Conservation (phyloP, 1,139 yeast species). For the Spathaspora sp. region DNA sequence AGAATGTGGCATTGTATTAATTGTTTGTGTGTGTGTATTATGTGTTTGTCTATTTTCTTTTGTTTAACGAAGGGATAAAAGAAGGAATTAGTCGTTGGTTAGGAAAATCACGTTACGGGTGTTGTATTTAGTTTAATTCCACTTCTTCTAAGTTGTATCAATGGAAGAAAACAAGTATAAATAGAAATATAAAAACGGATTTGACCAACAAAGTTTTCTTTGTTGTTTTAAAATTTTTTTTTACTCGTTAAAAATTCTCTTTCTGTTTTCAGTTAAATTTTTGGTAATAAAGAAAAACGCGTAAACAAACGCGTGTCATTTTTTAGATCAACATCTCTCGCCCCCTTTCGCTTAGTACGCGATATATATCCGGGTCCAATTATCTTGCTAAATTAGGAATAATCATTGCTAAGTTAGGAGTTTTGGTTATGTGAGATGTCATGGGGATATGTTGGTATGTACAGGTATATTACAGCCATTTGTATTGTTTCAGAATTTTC, state of each 20-base stretch:
- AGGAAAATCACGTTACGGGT: not conserved
- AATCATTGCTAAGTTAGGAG: not conserved
- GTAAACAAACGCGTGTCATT: conserved; percentile 3
- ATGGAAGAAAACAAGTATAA: not conserved
- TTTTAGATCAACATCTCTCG: not conserved
- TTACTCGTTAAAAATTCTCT: not conserved
- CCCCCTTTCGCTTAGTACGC: conserved; percentile 1
- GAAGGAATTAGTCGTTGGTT: not conserved
- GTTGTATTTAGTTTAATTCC: not conserved
- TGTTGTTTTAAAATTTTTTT: not conserved
- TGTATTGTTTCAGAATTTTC: too few species aligned
- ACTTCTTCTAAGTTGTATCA: not conserved
- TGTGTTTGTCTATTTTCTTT: too few species aligned
- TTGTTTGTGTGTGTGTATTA: not conserved
- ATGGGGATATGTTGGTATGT: not conserved
- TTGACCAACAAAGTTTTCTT: not conserved
- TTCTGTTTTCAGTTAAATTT: conserved; percentile 2
- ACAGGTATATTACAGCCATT: too few species aligned
- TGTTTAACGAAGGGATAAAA: not conserved
- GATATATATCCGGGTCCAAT: not conserved
- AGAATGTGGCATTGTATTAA: conserved; percentile 34
- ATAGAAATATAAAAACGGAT: not conserved
- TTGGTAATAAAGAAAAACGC: not conserved
- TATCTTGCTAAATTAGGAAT: not conserved
- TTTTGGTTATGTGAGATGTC: not conserved